These are phyloP conservation scores for Wickerhamomyces rabaulensis DNA, from an alignment of 805 yeast species.

Conservation along the genomic window DNA sequence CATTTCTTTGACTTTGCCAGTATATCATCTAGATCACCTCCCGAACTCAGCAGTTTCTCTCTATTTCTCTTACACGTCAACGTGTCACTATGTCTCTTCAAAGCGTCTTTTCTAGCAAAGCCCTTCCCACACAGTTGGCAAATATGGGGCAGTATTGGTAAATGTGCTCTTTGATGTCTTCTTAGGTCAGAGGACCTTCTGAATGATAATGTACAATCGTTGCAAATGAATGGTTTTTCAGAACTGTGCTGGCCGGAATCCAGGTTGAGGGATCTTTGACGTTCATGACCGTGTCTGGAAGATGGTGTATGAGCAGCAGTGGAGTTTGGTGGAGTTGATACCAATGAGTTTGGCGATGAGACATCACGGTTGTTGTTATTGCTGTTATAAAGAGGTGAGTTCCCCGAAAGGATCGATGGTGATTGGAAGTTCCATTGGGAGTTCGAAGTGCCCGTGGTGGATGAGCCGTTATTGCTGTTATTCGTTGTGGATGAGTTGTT, in stretches of 20 bases:
- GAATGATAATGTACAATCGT: conserved; percentile 57
- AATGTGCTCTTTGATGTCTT: conserved; percentile 72
- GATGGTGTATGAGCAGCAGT: not conserved
- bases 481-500: conserved; percentile 1
- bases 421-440: not conserved
- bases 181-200: conserved; percentile 65
- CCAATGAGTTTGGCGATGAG: not conserved
- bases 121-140: conserved; percentile 78
- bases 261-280: not conserved
- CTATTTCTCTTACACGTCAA: conserved; percentile 71
- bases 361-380: not conserved
- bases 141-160: conserved; percentile 65
- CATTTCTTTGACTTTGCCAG: conserved; percentile 20
- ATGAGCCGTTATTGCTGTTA: not conserved
- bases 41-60: conserved; percentile 39
- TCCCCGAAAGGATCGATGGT: not conserved
- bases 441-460: not conserved
- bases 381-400: not conserved
- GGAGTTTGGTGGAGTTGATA: not conserved
- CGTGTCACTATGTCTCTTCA: conserved; percentile 71
- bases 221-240: conserved; percentile 48
- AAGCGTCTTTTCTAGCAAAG: conserved; percentile 77
- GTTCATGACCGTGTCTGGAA: conserved; percentile 5
- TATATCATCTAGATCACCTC: conserved; percentile 31
- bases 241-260: conserved; percentile 2